Evolutionary conservation across 345 rosid genomes (phyloP).

Genomic region (Reutealis trisperma): DNA sequence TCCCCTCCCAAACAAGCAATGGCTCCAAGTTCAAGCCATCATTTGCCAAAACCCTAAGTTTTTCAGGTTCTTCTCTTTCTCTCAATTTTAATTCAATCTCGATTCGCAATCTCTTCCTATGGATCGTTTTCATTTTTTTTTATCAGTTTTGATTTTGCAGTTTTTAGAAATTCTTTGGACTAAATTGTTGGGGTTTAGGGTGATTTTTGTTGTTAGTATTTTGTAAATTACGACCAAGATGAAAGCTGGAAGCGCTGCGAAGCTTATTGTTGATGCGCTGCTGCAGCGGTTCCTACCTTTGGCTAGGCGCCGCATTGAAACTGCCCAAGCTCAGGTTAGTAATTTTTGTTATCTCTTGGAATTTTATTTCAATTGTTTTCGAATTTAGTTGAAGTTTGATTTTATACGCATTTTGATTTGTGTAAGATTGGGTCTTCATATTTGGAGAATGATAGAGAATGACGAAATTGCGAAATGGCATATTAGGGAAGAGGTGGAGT

Average conservation of each 20-base stretch:
- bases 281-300: constrained; percentile 96
- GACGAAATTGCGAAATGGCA: background rate
- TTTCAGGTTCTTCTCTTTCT: background rate
- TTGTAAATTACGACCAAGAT: constrained; percentile 30
- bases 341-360: constrained; percentile 12
- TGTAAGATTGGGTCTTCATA: background rate
- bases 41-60: background rate
- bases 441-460: background rate
- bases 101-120: background rate
- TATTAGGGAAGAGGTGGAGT: background rate
- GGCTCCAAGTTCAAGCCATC: background rate
- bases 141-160: background rate
- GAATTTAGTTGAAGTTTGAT: background rate
- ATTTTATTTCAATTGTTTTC: background rate
- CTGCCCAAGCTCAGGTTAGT: constrained; percentile 95
- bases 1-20: background rate
- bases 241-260: constrained; percentile 96
- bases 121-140: background rate
- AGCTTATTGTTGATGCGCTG: constrained; percentile 90
- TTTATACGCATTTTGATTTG: background rate
- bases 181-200: background rate
- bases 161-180: background rate
- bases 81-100: background rate
- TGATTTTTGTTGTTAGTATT: background rate
- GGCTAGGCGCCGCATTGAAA: constrained; percentile 94